Evolutionary conservation across 2,329 filamentous ascomycete genomes (phyloP).

Genomic region (Epichloe baconii): DNA sequence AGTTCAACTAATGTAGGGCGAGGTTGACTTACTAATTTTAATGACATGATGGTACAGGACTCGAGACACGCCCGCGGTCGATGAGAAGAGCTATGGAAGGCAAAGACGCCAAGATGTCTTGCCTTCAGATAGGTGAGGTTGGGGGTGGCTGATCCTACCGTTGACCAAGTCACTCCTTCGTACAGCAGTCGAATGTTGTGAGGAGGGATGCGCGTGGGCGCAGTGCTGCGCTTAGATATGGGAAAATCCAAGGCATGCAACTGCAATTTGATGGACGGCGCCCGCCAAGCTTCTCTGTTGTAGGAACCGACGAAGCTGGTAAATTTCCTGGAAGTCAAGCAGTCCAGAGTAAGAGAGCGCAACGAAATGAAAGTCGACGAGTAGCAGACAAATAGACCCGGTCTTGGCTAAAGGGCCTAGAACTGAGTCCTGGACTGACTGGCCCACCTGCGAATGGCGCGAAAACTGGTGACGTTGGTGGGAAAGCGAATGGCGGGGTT

Average conservation of each 20-base stretch:
- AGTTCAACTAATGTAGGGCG: background rate
- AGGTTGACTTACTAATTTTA: constrained; percentile 41
- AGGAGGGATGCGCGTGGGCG: background rate
- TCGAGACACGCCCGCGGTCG: constrained; percentile 1
- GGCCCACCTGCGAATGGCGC: background rate
- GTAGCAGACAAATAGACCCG: background rate
- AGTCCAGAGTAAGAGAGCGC: background rate
- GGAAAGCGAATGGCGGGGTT: constrained; percentile 3
- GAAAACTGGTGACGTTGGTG: background rate
- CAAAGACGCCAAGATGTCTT: background rate
- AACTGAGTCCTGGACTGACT: background rate
- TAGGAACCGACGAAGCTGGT: background rate
- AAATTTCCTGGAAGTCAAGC: background rate
- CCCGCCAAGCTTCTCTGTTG: background rate
- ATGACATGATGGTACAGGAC: constrained; percentile 31
- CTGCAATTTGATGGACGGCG: background rate
- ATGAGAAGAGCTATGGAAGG: background rate
- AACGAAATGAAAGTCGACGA: background rate
- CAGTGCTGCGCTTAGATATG: background rate
- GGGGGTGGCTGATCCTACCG: background rate
- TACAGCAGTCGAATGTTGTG: background rate
- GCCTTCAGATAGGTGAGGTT: background rate
- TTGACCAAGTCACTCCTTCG: background rate
- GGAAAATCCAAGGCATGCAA: background rate
- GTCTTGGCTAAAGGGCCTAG: constrained; percentile 1